Conservation (phyloP, 495 filamentous ascomycete genomes). For the Thermothielavioides terrestris region DNA sequence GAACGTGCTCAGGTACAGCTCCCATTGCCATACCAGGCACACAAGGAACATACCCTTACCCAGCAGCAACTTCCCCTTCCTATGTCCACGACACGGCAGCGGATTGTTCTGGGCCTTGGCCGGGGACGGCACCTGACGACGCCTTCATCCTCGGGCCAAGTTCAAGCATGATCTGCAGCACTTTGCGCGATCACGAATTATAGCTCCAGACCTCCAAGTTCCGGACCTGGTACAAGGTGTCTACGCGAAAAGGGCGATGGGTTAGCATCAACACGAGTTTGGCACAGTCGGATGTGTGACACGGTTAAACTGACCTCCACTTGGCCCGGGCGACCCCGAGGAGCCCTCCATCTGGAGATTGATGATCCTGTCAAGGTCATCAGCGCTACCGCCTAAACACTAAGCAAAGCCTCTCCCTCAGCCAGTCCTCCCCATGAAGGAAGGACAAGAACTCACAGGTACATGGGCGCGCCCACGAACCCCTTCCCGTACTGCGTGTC, state of each 20-base stretch:
- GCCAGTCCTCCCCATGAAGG: too few species aligned
- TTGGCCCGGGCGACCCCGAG: conserved; percentile 39
- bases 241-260: conserved; percentile 8
- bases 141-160: too few species aligned
- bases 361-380: conserved; percentile 29
- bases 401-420: too few species aligned
- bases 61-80: too few species aligned
- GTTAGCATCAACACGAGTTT: not conserved
- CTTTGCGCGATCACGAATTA: not conserved
- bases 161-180: not conserved
- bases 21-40: too few species aligned
- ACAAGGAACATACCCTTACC: too few species aligned
- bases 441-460: conserved; percentile 36
- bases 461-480: conserved; percentile 42
- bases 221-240: conserved; percentile 34
- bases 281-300: not conserved
- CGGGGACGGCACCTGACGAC: too few species aligned
- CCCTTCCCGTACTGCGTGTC: conserved; percentile 45
- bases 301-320: conserved; percentile 24
- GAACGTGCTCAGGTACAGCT: too few species aligned
- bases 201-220: conserved; percentile 35
- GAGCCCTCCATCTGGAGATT: conserved; percentile 45
- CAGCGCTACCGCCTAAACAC: not conserved
- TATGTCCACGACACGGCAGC: too few species aligned
- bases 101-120: too few species aligned